Base-by-base conservation (phyloP, 768 basidiomycete genomes). In the Boletus fagicola region DNA sequence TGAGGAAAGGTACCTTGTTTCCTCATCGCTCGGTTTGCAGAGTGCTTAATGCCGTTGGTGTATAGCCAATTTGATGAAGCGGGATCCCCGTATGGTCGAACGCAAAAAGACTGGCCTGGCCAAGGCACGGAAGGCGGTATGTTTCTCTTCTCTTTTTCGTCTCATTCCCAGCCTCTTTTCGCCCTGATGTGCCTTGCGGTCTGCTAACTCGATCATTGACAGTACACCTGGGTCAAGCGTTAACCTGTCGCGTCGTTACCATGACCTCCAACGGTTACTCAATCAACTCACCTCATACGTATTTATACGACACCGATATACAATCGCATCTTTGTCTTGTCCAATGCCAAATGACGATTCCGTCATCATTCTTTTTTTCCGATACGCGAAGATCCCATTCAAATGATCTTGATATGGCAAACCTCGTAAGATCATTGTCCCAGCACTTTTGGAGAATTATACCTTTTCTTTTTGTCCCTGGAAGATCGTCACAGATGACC, bases 211-310 rank as follows among this genome's bases (percentile, higher is more conserved):
- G 61, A 39, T 57, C 20, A 43, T 10, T 60, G 38, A 62, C 72
- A 93, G 91, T 90, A 91, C 65, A 77, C 92, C 57, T 98, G 95
- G 96, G 94, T 97, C 87, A 98, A 95, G 78, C 91, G 95, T 72
- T 97, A 79, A 74, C 65, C 24, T 24, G n/a, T 43, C 16, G 16
- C 8, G 10, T 26, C 24, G 44, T 46, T 39, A 15, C 45, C 24
- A 40, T 49, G 51, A 12, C 30, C 24, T 31, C 10, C 4, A 3
- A 11, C n/a, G 39, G 39, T 35, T 12, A 36, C 30, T 56, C n/a
- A 3, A 22, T 42, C 53, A 11, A 33, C 13, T 20, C 1, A 22
- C 18, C 13, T 33, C 48, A 6, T 40, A 48, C 51, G 50, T 49
- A 57, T 42, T 42, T 7, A 42, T 42, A n/a, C n/a, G 20, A n/a